Percentiles rank a stretch among this genome's conserved stretches.
phyloP scores from a whole-genome alignment of 2,329 filamentous ascomycete genomes.

The Trichoderma sp. region DNA sequence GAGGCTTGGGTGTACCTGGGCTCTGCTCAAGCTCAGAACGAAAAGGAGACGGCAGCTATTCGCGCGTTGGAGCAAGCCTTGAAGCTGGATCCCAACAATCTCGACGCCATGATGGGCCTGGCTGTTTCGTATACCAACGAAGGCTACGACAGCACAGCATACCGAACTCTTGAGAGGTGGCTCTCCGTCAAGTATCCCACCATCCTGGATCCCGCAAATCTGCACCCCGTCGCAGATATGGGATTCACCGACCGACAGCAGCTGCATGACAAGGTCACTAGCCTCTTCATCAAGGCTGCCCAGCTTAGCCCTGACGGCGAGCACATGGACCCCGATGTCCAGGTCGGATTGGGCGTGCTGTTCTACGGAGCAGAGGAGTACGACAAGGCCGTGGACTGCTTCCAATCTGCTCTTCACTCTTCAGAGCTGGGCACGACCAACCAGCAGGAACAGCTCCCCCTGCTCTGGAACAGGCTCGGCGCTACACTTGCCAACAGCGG shows the following conservation, averaged over 20 bases:
- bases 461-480: constrained; percentile 95
- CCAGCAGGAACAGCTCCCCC: constrained; percentile 79
- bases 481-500: constrained; percentile 95
- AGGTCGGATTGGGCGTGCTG: constrained; percentile 91
- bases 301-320: constrained; percentile 88
- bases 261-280: constrained; percentile 85
- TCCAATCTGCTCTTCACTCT: constrained; percentile 82
- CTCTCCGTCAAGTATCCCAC: constrained; percentile 90
- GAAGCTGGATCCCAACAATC: constrained; percentile 81
- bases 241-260: constrained; percentile 91
- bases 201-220: constrained; percentile 67
- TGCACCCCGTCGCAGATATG: constrained; percentile 75
- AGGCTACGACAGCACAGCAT: constrained; percentile 95
- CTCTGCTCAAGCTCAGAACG: constrained; percentile 92
- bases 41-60: constrained; percentile 95
- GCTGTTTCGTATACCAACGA: constrained; percentile 98
- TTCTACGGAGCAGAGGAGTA: constrained; percentile 99
- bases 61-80: constrained; percentile 88
- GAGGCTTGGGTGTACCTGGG: constrained; percentile 94
- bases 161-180: constrained; percentile 95
- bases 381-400: constrained; percentile 98
- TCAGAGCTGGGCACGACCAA: constrained; percentile 83
- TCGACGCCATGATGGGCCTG: constrained; percentile 88
- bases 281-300: constrained; percentile 86
- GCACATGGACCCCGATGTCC: constrained; percentile 97